Conservation (phyloP, 495 filamentous ascomycete species). For the Jackrogersella multiformis region DNA sequence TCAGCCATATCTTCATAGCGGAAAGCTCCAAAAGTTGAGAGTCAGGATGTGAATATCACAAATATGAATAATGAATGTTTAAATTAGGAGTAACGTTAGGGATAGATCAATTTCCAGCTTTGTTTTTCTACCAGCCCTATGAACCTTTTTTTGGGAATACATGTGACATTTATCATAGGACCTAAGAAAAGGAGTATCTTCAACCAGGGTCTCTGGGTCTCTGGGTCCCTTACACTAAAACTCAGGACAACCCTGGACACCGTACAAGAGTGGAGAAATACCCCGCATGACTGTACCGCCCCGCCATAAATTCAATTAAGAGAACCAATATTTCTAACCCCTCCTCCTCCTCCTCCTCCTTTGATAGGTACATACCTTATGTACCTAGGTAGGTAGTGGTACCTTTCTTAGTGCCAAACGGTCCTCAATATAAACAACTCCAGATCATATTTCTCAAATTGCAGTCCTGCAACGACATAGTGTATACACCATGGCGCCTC, state of each 20-base stretch:
- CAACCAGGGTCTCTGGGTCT: background rate
- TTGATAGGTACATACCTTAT: background rate
- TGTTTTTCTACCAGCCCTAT: background rate
- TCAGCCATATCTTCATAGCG: conserved; percentile 9
- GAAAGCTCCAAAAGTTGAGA: background rate
- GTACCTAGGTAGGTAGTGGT: background rate
- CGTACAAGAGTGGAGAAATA: background rate
- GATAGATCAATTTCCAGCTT: too few species aligned
- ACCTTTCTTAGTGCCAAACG: background rate
- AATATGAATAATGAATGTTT: background rate
- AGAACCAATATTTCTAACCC: conserved; percentile 4
- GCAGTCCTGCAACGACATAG: too few species aligned
- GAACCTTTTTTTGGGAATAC: background rate
- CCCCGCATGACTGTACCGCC: conserved; percentile 18
- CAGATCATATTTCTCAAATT: too few species aligned
- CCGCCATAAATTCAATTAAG: conserved; percentile 37
- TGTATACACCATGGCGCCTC: conserved; percentile 52
- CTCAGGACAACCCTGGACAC: too few species aligned
- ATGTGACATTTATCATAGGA: too few species aligned
- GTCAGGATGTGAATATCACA: background rate
- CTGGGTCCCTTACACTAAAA: background rate
- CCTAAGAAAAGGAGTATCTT: too few species aligned
- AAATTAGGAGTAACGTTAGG: background rate
- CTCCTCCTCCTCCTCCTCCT: too few species aligned
- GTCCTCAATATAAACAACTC: background rate